Base-by-base conservation (phyloP, 2,329 filamentous ascomycete genomes). In the Colletotrichum tofieldiae region DNA sequence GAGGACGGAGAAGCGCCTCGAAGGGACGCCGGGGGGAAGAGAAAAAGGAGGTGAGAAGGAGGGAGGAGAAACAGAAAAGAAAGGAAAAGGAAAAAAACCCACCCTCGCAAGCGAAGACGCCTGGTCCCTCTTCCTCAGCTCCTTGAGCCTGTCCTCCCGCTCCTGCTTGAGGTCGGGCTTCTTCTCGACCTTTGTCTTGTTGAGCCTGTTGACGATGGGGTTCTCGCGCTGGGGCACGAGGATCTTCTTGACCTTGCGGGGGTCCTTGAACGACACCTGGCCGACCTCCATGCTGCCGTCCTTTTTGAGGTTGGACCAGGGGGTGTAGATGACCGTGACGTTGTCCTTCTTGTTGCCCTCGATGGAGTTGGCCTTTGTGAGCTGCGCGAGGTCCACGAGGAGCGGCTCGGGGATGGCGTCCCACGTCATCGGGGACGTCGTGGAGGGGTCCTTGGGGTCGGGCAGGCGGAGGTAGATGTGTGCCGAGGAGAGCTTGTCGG, bases 291-390 rank as follows among this genome's bases (percentile, higher is more conserved):
- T 99, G 81, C 93, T 94, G 39, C 95, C 96, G 79, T 97, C 94
- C 81, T 99, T 99, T 81, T 94, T 93, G 43, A 99, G 89, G 81
- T 99, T 99, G 55, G 94, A 93, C 95, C 96, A 98, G 8, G 96
- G 96, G 5, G 96, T 99, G 85, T 99, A 99, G 79, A 99, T 97
- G 79, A 99, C 83, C 20, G 95, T 97, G 78, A 99, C 87, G 83
- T 98, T 98, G 82, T 98, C 96, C 83, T 98, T 98, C 84, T 99
- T 99, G 86, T 99, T 99, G 75, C 96, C 96, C 86, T 99, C 96
- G 77, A 99, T 99, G 70, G 95, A 98, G 84, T 99, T 99, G 74
- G 96, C 96, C 84, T 99, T 99, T 69, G 96, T 99, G 77, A 99
- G 87, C 83, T 99, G 96, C n/a, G 94, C 96, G 78, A 96, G 94